Base-by-base conservation (phyloP, 352 stramenopile genomes). In the Phytophthora syringae region DNA sequence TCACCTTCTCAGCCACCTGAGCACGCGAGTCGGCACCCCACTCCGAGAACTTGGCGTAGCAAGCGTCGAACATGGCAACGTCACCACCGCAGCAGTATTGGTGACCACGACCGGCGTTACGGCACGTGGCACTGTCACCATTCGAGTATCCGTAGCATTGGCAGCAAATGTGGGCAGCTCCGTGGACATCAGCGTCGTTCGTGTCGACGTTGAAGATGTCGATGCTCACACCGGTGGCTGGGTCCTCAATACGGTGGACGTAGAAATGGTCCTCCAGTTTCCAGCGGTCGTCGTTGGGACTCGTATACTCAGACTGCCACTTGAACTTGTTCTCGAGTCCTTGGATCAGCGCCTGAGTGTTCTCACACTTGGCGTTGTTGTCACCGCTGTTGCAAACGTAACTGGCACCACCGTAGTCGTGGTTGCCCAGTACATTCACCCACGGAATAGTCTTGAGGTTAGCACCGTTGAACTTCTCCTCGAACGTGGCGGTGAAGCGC, bases 141-240 rank as follows among this genome's bases (percentile, higher is more conserved):
- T 61, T 50, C 20, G 54, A 32, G 55, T 71, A 71, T 7, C 63
- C 63, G 27, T 61, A 71, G 34, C 63, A 70, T 32, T 65, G 63
- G 9, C 63, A 71, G 16, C 63, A 71, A 16, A 71, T 60, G 1
- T 40, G 32, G 1, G 39, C 18, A 3, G 63, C 49, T 15, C 49
- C 63, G 36, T 60, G 40, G 0, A 67, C 15, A 15, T 61, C 43
- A 0, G 63, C 63, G 11, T 71, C 63, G 12, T 62, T 62, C 27
- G 56, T 67, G 16, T 71, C 63, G 6, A 71, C 34, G 16, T 61
- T 71, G 36, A 55, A 71, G 15, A 71, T 54, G 15, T 66, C 63
- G 24, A 71, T 36, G 13, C 50, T 71, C 1, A 71, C 56, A 25
- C 50, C 63, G 9, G 56, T 59, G 0, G 30, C 56, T 3, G 55